Base-by-base conservation (phyloP, 441 rosid genomes). In the Erysimum cheiri region DNA sequence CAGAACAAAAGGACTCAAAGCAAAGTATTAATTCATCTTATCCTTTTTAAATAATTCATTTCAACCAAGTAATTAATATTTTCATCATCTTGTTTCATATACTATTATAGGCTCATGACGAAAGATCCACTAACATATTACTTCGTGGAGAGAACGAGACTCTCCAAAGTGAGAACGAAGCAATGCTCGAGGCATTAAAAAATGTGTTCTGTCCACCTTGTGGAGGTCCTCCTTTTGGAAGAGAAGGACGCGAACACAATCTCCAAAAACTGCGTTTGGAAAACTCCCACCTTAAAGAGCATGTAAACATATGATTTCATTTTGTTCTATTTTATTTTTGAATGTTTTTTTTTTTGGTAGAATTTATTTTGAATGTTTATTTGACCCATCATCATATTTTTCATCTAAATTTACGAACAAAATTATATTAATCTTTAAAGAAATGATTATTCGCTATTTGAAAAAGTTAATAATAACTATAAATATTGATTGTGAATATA, bases 1-100 rank as follows among this genome's bases (percentile, higher is more conserved):
- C 96, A 89, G 46, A 89, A 89, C 85, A 92, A 85, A 69, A 83
- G 96, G 65, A 88, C 94, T 52, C 97, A 92, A 53, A 59, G 61
- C 29, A 88, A 84, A 89, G 97, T 89, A 64, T 24, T 24, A 24
- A 24, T 26, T 14, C 8, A 61, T 46, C 29, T 67, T 36, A 40
- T 44, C 6, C 2, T 60, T 12, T 10, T 14, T 9, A 32, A 14
- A 9, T 31, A 2, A 0, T 49, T 24, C 10, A 4, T 59, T 40
- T 31, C 14, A 68, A 56, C 24, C 3, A 37, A 28, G 2, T 67
- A 1, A 14, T 35, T 12, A 3, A 17, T 12, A 8, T 22, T 29
- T 5, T 31, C 26, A 24, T 24, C 26, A 1, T 32, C 41, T 44
- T 62, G 0, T 67, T 56, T 32, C 8, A 35, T 72, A 61, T 52